These are phyloP conservation scores for Melanopsichium pennsylvanicum DNA, from an alignment of 1,284 basidiomycete species.

Conservation along the genomic window DNA sequence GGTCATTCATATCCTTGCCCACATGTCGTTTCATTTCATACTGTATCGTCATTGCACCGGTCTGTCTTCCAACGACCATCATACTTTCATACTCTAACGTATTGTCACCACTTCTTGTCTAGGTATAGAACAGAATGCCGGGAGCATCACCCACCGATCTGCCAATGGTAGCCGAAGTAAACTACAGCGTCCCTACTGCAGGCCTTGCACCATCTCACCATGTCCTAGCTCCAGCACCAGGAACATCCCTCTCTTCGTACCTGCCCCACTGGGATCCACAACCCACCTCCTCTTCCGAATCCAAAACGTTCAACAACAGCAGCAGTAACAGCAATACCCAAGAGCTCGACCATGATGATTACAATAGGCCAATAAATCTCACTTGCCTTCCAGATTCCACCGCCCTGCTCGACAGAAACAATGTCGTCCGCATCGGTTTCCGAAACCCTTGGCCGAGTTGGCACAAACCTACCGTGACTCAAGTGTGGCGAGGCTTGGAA, in stretches of 20 bases:
- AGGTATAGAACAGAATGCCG: neutral
- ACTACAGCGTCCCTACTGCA: slow-evolving; percentile 9
- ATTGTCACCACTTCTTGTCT: too few species aligned
- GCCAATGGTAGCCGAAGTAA: slow-evolving; percentile 18
- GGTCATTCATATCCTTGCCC: too few species aligned
- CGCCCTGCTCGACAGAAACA: slow-evolving; percentile 19
- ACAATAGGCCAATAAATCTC: neutral
- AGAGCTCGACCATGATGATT: neutral
- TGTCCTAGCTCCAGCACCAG: slow-evolving; percentile 42
- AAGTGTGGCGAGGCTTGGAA: slow-evolving; percentile 53
- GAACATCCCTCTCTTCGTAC: slow-evolving; percentile 42
- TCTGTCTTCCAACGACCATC: too few species aligned
- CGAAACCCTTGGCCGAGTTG: slow-evolving; percentile 61
- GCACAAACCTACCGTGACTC: slow-evolving; percentile 47
- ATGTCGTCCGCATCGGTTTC: slow-evolving; percentile 47
- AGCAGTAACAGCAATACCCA: neutral
- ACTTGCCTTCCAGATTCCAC: slow-evolving; percentile 28
- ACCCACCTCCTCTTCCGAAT: slow-evolving; percentile 1
- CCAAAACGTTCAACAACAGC: neutral
- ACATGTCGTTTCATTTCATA: too few species aligned
- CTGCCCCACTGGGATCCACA: slow-evolving; percentile 40
- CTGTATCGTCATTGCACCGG: too few species aligned
- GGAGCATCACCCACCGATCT: neutral
- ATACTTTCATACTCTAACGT: neutral
- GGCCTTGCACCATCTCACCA: slow-evolving; percentile 35